phyloP scores from a whole-genome alignment of 129 eudicot species.

The Saposhnikovia divaricata region DNA sequence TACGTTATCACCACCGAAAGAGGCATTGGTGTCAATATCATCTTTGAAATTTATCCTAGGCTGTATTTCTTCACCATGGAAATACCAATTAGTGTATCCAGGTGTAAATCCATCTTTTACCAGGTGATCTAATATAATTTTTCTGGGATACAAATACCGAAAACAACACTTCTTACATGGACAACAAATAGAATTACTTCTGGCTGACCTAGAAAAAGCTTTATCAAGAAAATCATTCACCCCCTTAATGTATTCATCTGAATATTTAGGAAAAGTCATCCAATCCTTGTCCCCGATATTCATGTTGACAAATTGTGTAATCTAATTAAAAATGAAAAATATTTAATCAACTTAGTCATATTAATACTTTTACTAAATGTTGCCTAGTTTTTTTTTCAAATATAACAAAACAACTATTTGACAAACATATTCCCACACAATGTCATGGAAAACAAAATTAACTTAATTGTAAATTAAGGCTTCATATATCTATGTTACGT shows the following conservation, averaged over 20 bases:
- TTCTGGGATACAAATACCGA: background rate
- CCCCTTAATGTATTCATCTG: background rate
- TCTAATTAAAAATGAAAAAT: too few species aligned
- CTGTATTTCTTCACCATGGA: background rate
- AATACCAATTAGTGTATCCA: background rate
- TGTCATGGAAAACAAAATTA: too few species aligned
- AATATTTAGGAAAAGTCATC: background rate
- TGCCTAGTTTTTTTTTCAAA: too few species aligned
- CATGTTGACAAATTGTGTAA: background rate
- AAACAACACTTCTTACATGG: background rate
- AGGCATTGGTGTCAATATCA: background rate
- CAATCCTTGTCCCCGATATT: background rate
- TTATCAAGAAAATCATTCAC: background rate
- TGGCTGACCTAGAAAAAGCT: background rate
- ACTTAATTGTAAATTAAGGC: too few species aligned
- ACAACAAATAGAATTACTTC: background rate
- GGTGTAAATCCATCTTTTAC: background rate
- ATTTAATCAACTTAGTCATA: too few species aligned
- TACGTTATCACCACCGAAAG: background rate
- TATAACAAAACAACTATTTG: too few species aligned
- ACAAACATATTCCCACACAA: too few species aligned
- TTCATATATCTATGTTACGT: too few species aligned
- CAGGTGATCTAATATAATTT: background rate
- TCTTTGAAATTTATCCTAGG: too few species aligned
- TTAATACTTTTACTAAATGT: too few species aligned